Base-by-base conservation (phyloP, 1,284 basidiomycete species). In the Boletus sp. region DNA sequence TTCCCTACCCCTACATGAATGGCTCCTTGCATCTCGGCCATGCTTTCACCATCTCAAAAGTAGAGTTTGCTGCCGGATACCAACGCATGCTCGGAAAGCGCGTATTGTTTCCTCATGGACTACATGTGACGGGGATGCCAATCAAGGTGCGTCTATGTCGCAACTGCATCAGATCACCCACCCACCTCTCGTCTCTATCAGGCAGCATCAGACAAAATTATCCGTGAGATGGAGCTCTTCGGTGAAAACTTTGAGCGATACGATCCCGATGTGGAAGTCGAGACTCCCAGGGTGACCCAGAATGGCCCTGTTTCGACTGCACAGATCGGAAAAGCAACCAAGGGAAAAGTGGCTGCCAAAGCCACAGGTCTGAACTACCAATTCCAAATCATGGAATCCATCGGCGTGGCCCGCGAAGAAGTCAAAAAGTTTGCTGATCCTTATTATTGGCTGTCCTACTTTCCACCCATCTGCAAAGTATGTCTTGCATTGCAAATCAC, bases 1-100 rank as follows among this genome's bases (percentile, higher is more conserved):
- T 90, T 69, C 93, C 95, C 23, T 95, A 78, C 72, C 90, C 93
- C 2, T 99, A 99, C 78, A 98, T 98, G 93, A 99, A 99, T 68
- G 96, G 96, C 42, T 90, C 88, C 55, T 78, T 99, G 58, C 96
- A 99, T 70, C 78, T 99, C 29, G 96, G 96, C 35, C 96, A 99
- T 72, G 95, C 91, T 0, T 99, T 99, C 72, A 95, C 94, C 35
- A 91, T 99, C 69, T 94, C 92, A 53, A 99, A 99, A 75, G 88
- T 98, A 67, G 96, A 99, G 69, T 99, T 99, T 62, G 85, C 88
- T 2, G 88, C 94, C 34, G 96, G 96, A 19, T 99, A 91, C 69
- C 88, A 99, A 72, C 78, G 95, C 44, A 89, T 99, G 90, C 70
- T 93, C 57, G 96, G 96, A 46, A 96, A 96, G 74, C 81, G 91